Evolutionary conservation across 148 eudicot genomes (phyloP).

Genomic region (Fallopia convolvulus): DNA sequence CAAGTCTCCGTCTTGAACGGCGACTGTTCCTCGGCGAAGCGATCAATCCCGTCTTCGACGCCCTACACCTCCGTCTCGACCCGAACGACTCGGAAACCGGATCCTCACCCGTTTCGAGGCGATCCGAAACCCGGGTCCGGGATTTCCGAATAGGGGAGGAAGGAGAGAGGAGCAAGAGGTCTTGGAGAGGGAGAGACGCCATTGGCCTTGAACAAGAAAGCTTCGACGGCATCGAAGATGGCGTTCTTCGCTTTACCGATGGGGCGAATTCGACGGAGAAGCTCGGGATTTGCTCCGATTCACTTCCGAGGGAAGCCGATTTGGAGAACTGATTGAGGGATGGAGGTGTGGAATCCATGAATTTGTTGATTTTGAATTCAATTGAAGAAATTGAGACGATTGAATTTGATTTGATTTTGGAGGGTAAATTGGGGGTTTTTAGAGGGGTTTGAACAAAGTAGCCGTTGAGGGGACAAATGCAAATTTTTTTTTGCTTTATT

Average conservation of each 20-base stretch:
- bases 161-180: conserved; percentile 70
- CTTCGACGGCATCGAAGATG: conserved; percentile 34
- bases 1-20: conserved; percentile 49
- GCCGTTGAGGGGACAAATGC: conserved; percentile 4
- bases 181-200: conserved; percentile 40
- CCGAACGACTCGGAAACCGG: conserved; percentile 21
- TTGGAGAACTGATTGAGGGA: conserved; percentile 24
- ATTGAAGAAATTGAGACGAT: neutral
- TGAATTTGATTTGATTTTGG: neutral
- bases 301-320: conserved; percentile 43
- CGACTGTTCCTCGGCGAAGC: conserved; percentile 48
- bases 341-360: conserved; percentile 41
- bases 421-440: neutral
- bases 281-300: conserved; percentile 28
- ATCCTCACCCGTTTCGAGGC: conserved; percentile 40
- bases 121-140: conserved; percentile 43
- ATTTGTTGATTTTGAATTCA: neutral
- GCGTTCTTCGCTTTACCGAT: conserved; percentile 24
- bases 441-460: neutral
- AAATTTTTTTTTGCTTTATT: neutral
- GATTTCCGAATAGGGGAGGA: conserved; percentile 46
- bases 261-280: conserved; percentile 46
- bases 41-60: conserved; percentile 23
- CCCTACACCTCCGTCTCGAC: conserved; percentile 34
- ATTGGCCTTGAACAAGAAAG: conserved; percentile 33